Evolutionary conservation across 2,329 filamentous ascomycete genomes (phyloP).

Genomic region (Westerdykella aurantiaca): DNA sequence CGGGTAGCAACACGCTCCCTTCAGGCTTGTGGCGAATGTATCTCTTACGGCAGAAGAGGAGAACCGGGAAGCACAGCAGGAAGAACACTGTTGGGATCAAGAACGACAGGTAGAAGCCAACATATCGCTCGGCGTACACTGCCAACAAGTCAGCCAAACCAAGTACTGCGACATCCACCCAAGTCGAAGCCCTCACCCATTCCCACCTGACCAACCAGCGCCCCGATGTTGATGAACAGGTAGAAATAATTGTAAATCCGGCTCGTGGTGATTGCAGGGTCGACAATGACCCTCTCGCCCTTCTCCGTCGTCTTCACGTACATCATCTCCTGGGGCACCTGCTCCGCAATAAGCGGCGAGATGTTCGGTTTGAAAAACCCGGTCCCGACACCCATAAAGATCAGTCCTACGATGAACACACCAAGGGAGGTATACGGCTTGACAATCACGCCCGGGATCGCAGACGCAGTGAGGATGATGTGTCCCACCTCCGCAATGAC

Average conservation of each 20-base stretch:
- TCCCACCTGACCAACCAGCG: conserved; percentile 30
- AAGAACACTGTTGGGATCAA: conserved; percentile 63
- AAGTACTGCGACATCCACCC: too few species aligned
- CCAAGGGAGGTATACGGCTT: conserved; percentile 46
- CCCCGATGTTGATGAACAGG: conserved; percentile 36
- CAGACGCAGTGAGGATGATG: conserved; percentile 51
- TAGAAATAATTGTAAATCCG: conserved; percentile 58
- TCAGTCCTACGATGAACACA: conserved; percentile 51
- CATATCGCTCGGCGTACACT: conserved; percentile 38
- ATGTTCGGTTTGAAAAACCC: conserved; percentile 66
- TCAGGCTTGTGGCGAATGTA: conserved; percentile 59
- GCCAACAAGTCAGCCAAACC: too few species aligned
- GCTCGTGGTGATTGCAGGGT: conserved; percentile 61
- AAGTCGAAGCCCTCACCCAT: conserved; percentile 17
- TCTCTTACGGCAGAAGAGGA: conserved; percentile 54
- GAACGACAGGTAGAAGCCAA: conserved; percentile 70
- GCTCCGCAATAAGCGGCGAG: conserved; percentile 54
- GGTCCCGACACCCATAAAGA: conserved; percentile 61
- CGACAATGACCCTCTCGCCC: conserved; percentile 58
- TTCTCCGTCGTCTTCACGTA: conserved; percentile 39
- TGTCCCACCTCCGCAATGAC: conserved; percentile 55
- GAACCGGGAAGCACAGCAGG: conserved; percentile 53
- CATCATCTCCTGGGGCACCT: conserved; percentile 55
- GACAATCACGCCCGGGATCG: conserved; percentile 48
- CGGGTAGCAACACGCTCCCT: conserved; percentile 63